Base-by-base conservation (phyloP, 257 asterid species). In the Orobanche coerulescens region DNA sequence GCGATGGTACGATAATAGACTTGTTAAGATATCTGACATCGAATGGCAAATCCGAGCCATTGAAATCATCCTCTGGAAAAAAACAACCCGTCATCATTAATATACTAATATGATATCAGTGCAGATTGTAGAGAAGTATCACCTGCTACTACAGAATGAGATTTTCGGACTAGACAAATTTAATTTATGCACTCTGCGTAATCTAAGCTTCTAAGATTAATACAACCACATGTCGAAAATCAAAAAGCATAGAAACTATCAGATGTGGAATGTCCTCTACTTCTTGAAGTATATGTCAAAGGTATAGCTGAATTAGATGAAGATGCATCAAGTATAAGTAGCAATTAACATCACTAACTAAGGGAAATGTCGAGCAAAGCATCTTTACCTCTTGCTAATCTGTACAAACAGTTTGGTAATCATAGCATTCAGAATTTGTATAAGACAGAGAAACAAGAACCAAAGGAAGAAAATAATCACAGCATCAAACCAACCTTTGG, bases 401-500 rank as follows among this genome's bases (percentile, higher is more conserved):
- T 37, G 15, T 47, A 52, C 24, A 7, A 69, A 55, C 28, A 30
- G 15, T 25, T 23, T 13, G 11, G 69, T 48, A 55, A 18, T 44
- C 42, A 49, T 24, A 58, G 16, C 52, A 61, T 59, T 18, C 22
- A 26, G 47, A 14, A 51, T 18, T 16, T 46, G 23, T 62, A 36
- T 30, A 13, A 57, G 53, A 23, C 24, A 16, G n/a, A 53, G 34
- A 40, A 14, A 54, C 3, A 15, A 52, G 26, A 58, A 20, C 14
- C 22, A 0, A 58, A 31, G n/a, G 36, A 53, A n/a, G 31, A 54
- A 40, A 30, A 28, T 68, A 30, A 18, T 22, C 72, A 47, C 55
- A 50, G 57, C 59, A 19, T 55, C 75, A 16, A 52, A 92, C 96
- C 98, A 52, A 92, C 96, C 98, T 88, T 81, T 82, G 67, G 64